Conservation (phyloP, 2,329 filamentous ascomycete species). For the Diaporthe longicolla region DNA sequence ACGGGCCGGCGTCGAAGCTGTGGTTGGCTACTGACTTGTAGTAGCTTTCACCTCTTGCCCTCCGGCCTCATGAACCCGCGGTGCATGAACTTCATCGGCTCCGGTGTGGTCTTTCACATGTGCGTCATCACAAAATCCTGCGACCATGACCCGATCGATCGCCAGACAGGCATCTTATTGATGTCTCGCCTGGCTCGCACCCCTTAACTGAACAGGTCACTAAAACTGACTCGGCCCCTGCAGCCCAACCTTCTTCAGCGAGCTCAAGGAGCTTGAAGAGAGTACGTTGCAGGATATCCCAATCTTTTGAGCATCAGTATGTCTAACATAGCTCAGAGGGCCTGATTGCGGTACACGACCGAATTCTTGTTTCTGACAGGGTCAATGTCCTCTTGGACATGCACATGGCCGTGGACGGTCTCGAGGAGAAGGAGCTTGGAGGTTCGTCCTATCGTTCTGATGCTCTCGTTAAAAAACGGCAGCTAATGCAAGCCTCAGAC, state of each 20-base stretch:
- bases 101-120: conserved; percentile 77
- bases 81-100: conserved; percentile 81
- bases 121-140: conserved; percentile 17
- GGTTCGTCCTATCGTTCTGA: not conserved
- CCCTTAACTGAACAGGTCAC: conserved; percentile 3
- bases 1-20: conserved; percentile 14
- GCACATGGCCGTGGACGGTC: conserved; percentile 75
- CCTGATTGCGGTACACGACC: conserved; percentile 65
- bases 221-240: conserved; percentile 9
- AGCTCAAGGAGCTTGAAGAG: conserved; percentile 70
- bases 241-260: conserved; percentile 73
- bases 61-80: conserved; percentile 80
- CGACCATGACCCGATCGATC: conserved; percentile 1
- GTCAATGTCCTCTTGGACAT: conserved; percentile 75
- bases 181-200: conserved; percentile 13
- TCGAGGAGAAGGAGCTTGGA: conserved; percentile 63
- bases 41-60: conserved; percentile 72
- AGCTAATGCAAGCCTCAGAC: conserved; percentile 1
- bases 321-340: conserved; percentile 56
- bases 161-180: conserved; percentile 7
- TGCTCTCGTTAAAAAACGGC: not conserved
- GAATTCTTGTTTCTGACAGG: conserved; percentile 74
- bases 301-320: not conserved
- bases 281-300: conserved; percentile 45
- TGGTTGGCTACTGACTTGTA: conserved; percentile 31